Evolutionary conservation across 108 stramenopile genomes (phyloP), one percentile per base, ranked within the genome.

Genomic region (Skeletonema potamos): DNA sequence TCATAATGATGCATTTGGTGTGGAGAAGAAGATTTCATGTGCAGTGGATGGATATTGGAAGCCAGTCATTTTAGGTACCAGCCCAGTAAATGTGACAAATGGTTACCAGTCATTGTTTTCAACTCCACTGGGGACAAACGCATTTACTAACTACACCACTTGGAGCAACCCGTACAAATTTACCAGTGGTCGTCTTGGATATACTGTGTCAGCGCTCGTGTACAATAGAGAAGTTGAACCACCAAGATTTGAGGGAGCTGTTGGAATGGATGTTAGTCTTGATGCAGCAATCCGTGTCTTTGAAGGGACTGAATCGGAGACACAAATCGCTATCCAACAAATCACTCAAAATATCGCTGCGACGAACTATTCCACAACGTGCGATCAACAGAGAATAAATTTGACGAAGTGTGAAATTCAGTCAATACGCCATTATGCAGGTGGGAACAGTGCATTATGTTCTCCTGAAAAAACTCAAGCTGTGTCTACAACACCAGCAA

Each of bases 81-180:
- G 36, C 8, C 32, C 67, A 4, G 61, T 28, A 5, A 79, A 73
- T 36, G 66, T 54, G 3, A 73, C 79, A 0, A 48, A 9, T 18
- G 79, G 71, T 9, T 79, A 73, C 32, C 51, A 66, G 29, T 27
- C 54, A 54, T 62, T 71, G 27, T 65, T 65, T 46, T 73, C 67
- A 6, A 59, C 55, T n/a, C 79, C 79, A n/a, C 24, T 79, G 72
- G 67, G 66, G 2, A 68, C 61, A 7, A 54, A 64, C 6, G 54
- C 36, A 29, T 68, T 68, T 48, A 58, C 66, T 27, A 73, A 86
- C 27, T 87, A 84, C 51, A 73, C 78, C 1, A 76, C 84, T 27
- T 87, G 86, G 89, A 77, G 77, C 10, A 60, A 83, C 18, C 89
- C 89, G 4, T 89, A 89, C 70, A 58, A 41, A 1, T 89, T 82